Evolutionary conservation across 345 rosid species (phyloP).

Genomic region (Lepidium aucheri): DNA sequence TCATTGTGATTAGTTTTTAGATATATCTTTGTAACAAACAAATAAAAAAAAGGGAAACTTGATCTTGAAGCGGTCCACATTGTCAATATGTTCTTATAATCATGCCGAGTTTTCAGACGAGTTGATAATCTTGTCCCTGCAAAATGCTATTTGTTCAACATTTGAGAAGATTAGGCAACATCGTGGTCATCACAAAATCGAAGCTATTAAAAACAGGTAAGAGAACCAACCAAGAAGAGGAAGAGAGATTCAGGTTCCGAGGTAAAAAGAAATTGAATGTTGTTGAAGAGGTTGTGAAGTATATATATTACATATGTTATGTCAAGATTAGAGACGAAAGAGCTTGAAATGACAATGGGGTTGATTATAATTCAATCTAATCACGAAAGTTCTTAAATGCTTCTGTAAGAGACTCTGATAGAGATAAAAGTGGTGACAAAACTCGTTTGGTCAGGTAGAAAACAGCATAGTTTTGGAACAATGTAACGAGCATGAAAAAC

Average conservation of each 20-base stretch:
- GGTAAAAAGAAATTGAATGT: neutral
- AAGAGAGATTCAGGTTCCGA: neutral
- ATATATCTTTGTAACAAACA: too few species aligned
- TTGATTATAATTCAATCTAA: neutral
- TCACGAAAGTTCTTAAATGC: too few species aligned
- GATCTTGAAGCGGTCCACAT: neutral
- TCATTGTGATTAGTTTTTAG: too few species aligned
- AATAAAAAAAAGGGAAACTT: too few species aligned
- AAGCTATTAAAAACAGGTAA: too few species aligned
- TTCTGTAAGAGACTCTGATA: neutral
- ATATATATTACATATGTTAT: too few species aligned
- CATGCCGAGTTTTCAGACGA: conserved; percentile 48
- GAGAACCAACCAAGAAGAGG: conserved; percentile 16
- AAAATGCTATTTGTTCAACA: conserved; percentile 51
- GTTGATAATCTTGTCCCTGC: conserved; percentile 59
- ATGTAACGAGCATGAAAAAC: neutral
- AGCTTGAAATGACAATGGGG: conserved; percentile 39
- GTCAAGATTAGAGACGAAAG: conserved; percentile 3
- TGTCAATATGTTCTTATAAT: conserved; percentile 27
- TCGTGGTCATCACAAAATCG: too few species aligned
- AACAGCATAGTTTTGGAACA: neutral
- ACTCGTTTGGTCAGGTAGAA: neutral
- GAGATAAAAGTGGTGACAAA: neutral
- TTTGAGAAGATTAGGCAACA: too few species aligned
- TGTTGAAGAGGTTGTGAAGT: too few species aligned